phyloP scores from a whole-genome alignment of 129 eudicot genomes.

The Solidago caesia region DNA sequence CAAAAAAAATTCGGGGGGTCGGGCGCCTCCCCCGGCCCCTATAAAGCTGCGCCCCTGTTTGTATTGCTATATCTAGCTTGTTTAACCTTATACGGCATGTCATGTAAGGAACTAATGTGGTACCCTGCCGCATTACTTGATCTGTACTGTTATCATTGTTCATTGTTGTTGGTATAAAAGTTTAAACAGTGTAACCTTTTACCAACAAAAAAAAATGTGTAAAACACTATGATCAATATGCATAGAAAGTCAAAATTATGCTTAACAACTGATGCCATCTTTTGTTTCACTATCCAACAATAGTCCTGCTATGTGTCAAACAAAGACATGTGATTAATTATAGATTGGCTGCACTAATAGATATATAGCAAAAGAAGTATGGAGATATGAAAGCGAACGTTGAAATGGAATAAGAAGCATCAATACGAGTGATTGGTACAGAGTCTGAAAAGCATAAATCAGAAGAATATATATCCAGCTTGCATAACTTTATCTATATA shows the following conservation, averaged over 20 bases:
- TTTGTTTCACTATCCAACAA: neutral
- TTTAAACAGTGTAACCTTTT: too few species aligned
- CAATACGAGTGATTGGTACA: conserved; percentile 13
- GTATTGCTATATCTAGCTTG: too few species aligned
- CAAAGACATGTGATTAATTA: neutral
- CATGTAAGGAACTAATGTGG: too few species aligned
- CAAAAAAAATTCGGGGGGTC: too few species aligned
- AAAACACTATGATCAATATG: too few species aligned
- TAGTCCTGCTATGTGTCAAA: neutral
- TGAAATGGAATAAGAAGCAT: conserved; percentile 15
- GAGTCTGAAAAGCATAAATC: conserved; percentile 23
- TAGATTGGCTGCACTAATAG: neutral
- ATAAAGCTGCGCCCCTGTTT: too few species aligned
- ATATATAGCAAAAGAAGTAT: neutral
- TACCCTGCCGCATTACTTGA: too few species aligned
- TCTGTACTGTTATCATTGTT: too few species aligned
- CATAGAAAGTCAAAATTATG: neutral
- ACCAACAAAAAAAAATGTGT: too few species aligned
- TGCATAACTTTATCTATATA: conserved; percentile 20
- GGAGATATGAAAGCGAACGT: neutral
- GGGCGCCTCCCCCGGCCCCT: too few species aligned
- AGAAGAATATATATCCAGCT: conserved; percentile 16
- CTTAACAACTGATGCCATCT: neutral
- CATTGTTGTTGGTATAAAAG: too few species aligned
- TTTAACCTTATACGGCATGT: too few species aligned